These are phyloP conservation scores for Magnolia changhungtana DNA, from an alignment of 164 flowering plant species.

Conservation along the genomic window DNA sequence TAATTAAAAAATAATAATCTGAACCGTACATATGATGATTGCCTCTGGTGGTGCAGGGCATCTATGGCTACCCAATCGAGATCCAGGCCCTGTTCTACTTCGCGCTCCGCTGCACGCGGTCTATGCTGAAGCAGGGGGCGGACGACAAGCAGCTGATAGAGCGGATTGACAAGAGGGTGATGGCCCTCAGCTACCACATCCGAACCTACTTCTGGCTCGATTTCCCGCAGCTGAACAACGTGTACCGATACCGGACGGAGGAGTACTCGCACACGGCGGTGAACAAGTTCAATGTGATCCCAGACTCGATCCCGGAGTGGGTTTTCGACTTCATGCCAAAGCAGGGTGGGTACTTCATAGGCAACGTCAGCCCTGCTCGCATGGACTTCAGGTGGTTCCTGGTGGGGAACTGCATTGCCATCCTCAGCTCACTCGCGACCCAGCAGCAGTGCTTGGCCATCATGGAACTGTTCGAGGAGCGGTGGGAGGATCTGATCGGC, in stretches of 20 bases:
- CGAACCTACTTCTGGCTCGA: conserved; percentile 12
- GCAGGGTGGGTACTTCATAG: conserved; percentile 12
- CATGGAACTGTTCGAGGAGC: conserved; percentile 37
- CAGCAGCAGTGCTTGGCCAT: conserved; percentile 7
- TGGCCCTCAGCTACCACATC: conserved; percentile 6
- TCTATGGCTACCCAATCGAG: conserved; percentile 15
- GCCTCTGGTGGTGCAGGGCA: not conserved
- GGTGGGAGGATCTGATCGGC: conserved; percentile 60
- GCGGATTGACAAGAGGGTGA: conserved; percentile 8
- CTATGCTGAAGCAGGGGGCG: not conserved
- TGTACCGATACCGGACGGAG: conserved; percentile 19
- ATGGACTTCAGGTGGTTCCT: conserved; percentile 15
- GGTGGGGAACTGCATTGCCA: conserved; percentile 13
- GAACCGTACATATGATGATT: too few species aligned
- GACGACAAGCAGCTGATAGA: conserved; percentile 2
- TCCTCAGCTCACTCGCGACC: conserved; percentile 7
- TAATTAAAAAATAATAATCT: too few species aligned
- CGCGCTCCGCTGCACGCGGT: conserved; percentile 7
- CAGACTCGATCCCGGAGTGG: conserved; percentile 17
- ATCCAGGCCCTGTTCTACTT: conserved; percentile 9
- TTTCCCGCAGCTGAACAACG: conserved; percentile 9
- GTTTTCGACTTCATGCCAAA: conserved; percentile 18
- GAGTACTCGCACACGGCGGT: conserved; percentile 18
- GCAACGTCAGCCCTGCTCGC: conserved; percentile 13
- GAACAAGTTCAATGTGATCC: conserved; percentile 9